Conservation (phyloP, 1,284 basidiomycete genomes). For the Heterobasidion parviporum region DNA sequence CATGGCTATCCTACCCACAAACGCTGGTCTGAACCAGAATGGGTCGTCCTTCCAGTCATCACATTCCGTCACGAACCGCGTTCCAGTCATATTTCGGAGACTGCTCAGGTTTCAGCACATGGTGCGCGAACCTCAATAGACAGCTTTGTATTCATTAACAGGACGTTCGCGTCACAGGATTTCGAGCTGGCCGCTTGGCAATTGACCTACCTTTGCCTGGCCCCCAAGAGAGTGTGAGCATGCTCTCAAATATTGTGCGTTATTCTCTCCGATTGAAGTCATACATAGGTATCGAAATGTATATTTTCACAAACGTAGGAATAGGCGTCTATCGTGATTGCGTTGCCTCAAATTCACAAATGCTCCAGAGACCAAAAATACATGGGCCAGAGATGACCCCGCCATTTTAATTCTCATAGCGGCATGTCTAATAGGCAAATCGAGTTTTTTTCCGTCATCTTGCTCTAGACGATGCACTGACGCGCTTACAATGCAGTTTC, state of each 20-base stretch:
- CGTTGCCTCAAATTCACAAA: not conserved
- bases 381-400: constrained; percentile 93
- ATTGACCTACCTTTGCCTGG: constrained; percentile 83
- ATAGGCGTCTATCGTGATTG: constrained; percentile 32
- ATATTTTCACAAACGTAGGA: constrained; percentile 83
- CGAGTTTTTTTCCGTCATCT: not conserved
- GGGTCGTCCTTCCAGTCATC: constrained; percentile 24
- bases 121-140: constrained; percentile 35
- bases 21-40: constrained; percentile 32
- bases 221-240: constrained; percentile 85
- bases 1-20: constrained; percentile 55
- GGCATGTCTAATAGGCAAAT: constrained; percentile 66
- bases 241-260: constrained; percentile 9
- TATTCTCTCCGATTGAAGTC: not conserved
- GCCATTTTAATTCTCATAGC: constrained; percentile 83
- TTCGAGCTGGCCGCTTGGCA: constrained; percentile 95
- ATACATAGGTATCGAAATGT: constrained; percentile 73
- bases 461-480: too few relatives aligned
- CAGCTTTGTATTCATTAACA: not conserved
- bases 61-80: constrained; percentile 36
- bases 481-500: constrained; percentile 42
- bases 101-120: constrained; percentile 80
- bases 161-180: constrained; percentile 46
- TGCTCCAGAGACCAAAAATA: constrained; percentile 87
- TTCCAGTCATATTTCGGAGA: constrained; percentile 74